These are phyloP conservation scores for Aspergillus costaricaensis DNA, from an alignment of 2,329 filamentous ascomycete genomes.

Conservation along the genomic window DNA sequence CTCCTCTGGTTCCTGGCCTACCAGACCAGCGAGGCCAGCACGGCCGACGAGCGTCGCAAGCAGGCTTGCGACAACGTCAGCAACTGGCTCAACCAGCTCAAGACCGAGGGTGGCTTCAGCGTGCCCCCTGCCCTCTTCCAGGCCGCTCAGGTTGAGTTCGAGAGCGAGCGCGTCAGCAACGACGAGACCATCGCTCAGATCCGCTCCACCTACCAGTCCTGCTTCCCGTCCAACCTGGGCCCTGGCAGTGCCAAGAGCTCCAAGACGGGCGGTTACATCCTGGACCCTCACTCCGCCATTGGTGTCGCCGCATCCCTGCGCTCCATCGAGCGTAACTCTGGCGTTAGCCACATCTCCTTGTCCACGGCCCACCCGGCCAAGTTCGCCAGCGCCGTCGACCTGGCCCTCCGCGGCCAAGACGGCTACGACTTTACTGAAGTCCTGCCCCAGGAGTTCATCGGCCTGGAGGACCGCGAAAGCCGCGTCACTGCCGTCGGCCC, in stretches of 20 bases:
- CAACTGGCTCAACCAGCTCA: conserved; percentile 77
- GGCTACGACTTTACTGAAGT: conserved; percentile 78
- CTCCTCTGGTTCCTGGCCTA: conserved; percentile 88
- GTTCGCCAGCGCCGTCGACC: conserved; percentile 81
- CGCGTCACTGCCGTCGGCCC: conserved; percentile 70
- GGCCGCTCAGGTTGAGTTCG: conserved; percentile 72
- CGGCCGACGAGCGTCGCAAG: conserved; percentile 49
- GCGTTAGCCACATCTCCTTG: conserved; percentile 72
- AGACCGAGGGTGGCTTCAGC: conserved; percentile 77
- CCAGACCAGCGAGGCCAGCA: conserved; percentile 57
- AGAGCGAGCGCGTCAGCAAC: conserved; percentile 71
- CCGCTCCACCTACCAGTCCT: conserved; percentile 55
- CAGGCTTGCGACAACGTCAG: conserved; percentile 71
- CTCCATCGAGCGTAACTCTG: conserved; percentile 60
- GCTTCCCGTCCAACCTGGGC: conserved; percentile 52
- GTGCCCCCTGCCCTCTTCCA: conserved; percentile 74
- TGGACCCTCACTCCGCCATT: conserved; percentile 91
- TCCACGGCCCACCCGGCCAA: conserved; percentile 96
- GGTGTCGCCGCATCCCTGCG: conserved; percentile 75
- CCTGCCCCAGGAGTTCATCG: conserved; percentile 78
- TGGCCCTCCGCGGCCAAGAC: conserved; percentile 70
- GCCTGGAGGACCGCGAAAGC: conserved; percentile 73
- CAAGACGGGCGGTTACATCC: conserved; percentile 67
- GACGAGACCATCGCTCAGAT: conserved; percentile 69
- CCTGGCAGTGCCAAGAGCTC: conserved; percentile 36